phyloP scores from a whole-genome alignment of 169 alveolate species.

The Besnoitia besnoiti region DNA sequence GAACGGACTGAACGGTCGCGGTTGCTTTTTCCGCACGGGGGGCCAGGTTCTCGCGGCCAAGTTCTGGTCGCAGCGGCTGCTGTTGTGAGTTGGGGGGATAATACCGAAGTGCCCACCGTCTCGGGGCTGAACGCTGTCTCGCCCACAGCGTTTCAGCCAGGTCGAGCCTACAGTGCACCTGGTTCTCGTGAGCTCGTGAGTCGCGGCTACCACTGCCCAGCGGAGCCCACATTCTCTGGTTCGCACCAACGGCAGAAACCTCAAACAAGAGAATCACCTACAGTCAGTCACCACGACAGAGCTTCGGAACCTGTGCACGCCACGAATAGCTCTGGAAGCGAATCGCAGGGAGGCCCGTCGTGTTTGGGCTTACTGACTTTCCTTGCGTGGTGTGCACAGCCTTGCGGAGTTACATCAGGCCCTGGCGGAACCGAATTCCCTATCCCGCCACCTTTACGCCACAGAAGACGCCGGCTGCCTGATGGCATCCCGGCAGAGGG shows the following conservation, averaged over 20 bases:
- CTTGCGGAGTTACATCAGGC: neutral
- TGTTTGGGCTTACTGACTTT: neutral
- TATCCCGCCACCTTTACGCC: neutral
- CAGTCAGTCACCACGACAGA: no score
- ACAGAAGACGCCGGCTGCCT: neutral
- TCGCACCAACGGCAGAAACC: no score
- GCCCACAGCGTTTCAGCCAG: no score
- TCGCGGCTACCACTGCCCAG: no score
- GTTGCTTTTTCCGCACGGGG: neutral
- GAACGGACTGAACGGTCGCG: neutral
- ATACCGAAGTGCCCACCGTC: no score
- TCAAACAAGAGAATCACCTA: no score
- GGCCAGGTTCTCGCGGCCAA: neutral
- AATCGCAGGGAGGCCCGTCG: neutral
- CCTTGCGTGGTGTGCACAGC: neutral
- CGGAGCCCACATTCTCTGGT: no score
- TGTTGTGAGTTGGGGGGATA: neutral
- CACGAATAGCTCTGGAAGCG: no score
- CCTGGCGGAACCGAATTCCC: neutral
- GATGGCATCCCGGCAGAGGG: neutral
- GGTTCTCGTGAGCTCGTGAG: no score
- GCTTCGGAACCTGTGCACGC: no score
- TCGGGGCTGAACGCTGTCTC: no score
- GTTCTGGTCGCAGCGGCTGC: neutral
- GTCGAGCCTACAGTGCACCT: no score